These are phyloP conservation scores for Metarhizium brunneum DNA, from an alignment of 2,329 filamentous ascomycete species.

Conservation along the genomic window DNA sequence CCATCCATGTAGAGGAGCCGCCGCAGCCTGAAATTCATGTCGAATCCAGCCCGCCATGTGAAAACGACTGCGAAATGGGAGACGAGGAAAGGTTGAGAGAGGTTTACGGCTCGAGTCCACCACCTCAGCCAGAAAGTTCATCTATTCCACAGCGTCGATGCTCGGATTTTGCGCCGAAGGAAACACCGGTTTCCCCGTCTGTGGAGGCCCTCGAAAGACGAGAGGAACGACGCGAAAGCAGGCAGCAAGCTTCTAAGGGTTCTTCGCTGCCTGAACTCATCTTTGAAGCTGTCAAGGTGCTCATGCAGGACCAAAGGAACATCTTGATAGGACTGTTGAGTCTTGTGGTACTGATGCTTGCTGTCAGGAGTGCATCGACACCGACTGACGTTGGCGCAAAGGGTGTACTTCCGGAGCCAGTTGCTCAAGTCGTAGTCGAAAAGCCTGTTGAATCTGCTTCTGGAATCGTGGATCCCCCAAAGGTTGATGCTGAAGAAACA, in stretches of 20 bases:
- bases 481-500: not conserved
- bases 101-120: conserved; percentile 37
- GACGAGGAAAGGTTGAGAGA: conserved; percentile 45
- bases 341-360: conserved; percentile 43
- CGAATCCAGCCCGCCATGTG: conserved; percentile 6
- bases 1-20: not conserved
- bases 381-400: conserved; percentile 5
- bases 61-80: conserved; percentile 26
- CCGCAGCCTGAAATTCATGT: conserved; percentile 8
- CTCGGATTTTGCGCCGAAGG: conserved; percentile 6
- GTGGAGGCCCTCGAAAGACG: conserved; percentile 19
- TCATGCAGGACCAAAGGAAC: conserved; percentile 50
- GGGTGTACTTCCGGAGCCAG: not conserved
- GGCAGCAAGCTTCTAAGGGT: conserved; percentile 23
- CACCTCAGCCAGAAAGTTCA: conserved; percentile 7
- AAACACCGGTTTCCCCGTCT: conserved; percentile 12
- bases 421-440: not conserved
- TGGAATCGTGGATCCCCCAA: not conserved
- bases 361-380: conserved; percentile 23
- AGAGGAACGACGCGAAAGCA: conserved; percentile 21
- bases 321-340: conserved; percentile 46
- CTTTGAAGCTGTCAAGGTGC: conserved; percentile 41
- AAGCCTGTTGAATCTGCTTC: not conserved
- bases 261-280: conserved; percentile 46
- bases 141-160: conserved; percentile 5